A percentile compares a stretch with the other conserved stretches of the same genome.
Evolutionary conservation across 2,329 filamentous ascomycete genomes (phyloP).

Genomic region (Ustilaginoidea virens): DNA sequence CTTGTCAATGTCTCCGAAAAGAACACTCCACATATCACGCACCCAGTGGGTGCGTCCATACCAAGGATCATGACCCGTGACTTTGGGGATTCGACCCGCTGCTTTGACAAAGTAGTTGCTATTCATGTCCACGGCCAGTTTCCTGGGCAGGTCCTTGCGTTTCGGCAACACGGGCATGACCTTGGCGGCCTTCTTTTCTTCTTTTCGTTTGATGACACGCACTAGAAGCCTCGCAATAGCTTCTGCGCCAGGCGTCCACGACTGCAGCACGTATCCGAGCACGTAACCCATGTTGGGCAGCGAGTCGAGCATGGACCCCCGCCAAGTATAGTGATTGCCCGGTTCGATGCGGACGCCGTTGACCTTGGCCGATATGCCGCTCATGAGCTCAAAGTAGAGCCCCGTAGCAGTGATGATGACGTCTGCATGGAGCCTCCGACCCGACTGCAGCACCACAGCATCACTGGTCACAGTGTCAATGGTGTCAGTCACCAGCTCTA

Average conservation of each 20-base stretch:
- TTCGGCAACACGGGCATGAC: conserved; percentile 28
- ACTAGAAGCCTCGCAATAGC: conserved; percentile 28
- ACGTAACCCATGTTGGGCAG: conserved; percentile 47
- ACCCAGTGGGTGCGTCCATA: conserved; percentile 18
- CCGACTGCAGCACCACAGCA: conserved; percentile 30
- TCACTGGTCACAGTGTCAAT: conserved; percentile 34
- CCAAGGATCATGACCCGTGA: conserved; percentile 19
- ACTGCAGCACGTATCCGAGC: conserved; percentile 49
- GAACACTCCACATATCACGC: conserved; percentile 14
- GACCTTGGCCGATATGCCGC: conserved; percentile 34
- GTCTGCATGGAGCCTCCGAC: conserved; percentile 40
- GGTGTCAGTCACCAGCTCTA: conserved; percentile 32
- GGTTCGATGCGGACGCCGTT: conserved; percentile 36
- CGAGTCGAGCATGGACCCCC: conserved; percentile 48
- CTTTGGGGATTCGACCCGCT: conserved; percentile 19
- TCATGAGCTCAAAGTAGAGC: conserved; percentile 41
- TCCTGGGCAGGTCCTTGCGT: conserved; percentile 10
- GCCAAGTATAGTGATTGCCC: conserved; percentile 42
- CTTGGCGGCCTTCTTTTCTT: conserved; percentile 24
- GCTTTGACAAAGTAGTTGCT: conserved; percentile 22
- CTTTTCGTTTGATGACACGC: conserved; percentile 37
- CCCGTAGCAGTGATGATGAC: conserved; percentile 58
- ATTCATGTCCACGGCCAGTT: conserved; percentile 13
- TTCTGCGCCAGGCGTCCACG: conserved; percentile 54
- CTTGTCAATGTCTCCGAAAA: conserved; percentile 15